Percentiles rank a stretch among this genome's conserved stretches.
Conservation (phyloP, 768 basidiomycete genomes). For the Suillus bovinus region DNA sequence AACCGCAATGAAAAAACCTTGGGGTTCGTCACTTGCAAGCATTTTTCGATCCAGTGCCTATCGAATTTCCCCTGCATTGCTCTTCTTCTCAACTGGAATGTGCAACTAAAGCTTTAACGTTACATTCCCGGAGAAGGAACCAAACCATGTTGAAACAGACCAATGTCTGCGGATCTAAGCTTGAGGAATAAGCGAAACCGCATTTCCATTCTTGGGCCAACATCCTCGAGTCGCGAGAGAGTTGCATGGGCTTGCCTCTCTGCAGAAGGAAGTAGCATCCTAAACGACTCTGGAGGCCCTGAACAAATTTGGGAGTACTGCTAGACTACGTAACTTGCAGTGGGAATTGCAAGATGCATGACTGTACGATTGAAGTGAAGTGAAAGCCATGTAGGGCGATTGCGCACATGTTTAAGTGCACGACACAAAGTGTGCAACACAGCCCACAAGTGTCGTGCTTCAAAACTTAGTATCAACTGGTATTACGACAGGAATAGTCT, state of each 20-base stretch:
- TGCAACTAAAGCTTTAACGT: background rate
- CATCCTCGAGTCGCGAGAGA: background rate
- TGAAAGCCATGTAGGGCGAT: too few species aligned
- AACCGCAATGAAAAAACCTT: background rate
- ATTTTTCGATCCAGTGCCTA: background rate
- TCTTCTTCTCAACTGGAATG: background rate
- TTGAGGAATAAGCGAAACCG: background rate
- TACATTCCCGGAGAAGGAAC: background rate
- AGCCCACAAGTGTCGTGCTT: too few species aligned
- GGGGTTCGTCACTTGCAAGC: background rate
- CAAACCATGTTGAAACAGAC: background rate
- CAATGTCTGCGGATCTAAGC: background rate
- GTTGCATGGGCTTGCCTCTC: background rate
- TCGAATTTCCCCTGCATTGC: constrained; percentile 2
- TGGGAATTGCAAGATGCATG: background rate
- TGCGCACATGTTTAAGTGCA: too few species aligned
- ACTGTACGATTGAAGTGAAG: too few species aligned
- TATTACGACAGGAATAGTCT: too few species aligned
- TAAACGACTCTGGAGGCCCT: background rate
- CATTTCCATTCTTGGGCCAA: background rate
- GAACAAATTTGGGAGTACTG: background rate
- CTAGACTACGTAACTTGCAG: too few species aligned
- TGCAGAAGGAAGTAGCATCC: background rate
- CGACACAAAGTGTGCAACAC: too few species aligned
- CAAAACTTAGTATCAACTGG: too few species aligned